Percentiles rank a stretch among this genome's conserved stretches.
phyloP scores from a whole-genome alignment of 345 rosid genomes.

The Citrus cavaleriei region DNA sequence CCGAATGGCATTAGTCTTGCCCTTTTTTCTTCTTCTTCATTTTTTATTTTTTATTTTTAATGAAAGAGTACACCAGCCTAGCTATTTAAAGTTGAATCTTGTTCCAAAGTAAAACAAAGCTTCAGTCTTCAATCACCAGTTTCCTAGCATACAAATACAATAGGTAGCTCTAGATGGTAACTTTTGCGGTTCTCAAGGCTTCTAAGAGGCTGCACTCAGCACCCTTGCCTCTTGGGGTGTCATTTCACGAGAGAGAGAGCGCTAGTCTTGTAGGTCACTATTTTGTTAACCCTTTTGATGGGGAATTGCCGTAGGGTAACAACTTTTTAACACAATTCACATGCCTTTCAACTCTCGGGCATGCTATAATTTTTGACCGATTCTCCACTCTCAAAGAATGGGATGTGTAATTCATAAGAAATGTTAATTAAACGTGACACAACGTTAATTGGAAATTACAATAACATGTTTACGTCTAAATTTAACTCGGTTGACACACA shows the following conservation, averaged over 20 bases:
- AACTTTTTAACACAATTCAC: not conserved
- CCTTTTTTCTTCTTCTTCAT: no score
- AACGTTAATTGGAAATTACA: not conserved
- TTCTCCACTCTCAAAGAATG: not conserved
- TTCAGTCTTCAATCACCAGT: not conserved
- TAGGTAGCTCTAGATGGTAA: not conserved
- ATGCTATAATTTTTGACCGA: not conserved
- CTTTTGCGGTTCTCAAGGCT: conserved; percentile 9
- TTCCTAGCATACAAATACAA: not conserved
- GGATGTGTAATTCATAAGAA: no score
- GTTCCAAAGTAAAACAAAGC: not conserved
- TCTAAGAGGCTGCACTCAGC: not conserved
- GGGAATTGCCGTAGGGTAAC: not conserved
- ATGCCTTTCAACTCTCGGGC: not conserved
- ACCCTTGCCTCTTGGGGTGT: not conserved
- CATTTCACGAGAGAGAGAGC: not conserved
- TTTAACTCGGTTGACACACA: no score
- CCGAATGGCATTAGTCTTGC: no score
- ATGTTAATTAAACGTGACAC: no score
- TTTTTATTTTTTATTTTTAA: no score
- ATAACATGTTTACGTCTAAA: no score
- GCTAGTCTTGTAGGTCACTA: not conserved
- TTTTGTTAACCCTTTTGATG: not conserved
- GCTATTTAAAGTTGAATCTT: not conserved
- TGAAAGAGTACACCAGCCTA: not conserved